Percentiles rank a stretch among this genome's conserved stretches.
phyloP scores from a whole-genome alignment of 1,284 basidiomycete species.

The Fomitopsis palustris region DNA sequence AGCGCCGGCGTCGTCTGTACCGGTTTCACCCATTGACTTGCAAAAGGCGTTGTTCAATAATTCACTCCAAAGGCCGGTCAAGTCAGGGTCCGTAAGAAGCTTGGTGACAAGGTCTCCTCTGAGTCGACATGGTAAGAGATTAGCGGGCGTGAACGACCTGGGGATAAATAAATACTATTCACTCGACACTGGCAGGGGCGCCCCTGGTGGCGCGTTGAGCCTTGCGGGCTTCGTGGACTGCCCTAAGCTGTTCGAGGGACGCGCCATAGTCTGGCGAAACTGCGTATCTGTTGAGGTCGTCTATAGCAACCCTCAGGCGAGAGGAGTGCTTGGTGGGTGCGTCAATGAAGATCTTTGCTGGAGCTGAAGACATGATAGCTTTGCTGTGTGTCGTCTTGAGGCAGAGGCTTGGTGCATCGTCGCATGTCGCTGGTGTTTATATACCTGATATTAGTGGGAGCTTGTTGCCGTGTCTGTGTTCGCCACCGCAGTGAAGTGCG shows the following conservation, averaged over 20 bases:
- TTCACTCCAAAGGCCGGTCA: slow-evolving; percentile 6
- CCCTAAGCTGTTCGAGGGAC: slow-evolving; percentile 6
- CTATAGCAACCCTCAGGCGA: slow-evolving; percentile 1
- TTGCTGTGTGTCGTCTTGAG: no score
- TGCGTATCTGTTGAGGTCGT: slow-evolving; percentile 5
- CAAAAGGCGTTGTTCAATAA: slow-evolving; percentile 3
- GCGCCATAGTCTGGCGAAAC: slow-evolving; percentile 6
- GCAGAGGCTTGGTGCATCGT: no score
- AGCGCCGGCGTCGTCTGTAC: not conserved
- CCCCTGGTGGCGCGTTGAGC: not conserved
- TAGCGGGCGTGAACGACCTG: no score
- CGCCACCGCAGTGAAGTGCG: no score
- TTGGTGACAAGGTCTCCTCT: slow-evolving; percentile 5
- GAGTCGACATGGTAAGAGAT: not conserved
- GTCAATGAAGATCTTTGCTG: not conserved
- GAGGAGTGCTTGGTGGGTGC: not conserved
- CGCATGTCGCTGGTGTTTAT: no score
- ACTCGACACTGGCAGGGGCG: not conserved
- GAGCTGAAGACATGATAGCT: no score
- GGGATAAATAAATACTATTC: not conserved
- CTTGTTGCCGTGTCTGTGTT: no score
- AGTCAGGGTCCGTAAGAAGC: slow-evolving; percentile 4
- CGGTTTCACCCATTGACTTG: slow-evolving; percentile 1
- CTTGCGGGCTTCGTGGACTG: not conserved
- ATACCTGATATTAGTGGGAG: no score